Base-by-base conservation (phyloP, 495 filamentous ascomycete species). In the Aspergillus indologenus region DNA sequence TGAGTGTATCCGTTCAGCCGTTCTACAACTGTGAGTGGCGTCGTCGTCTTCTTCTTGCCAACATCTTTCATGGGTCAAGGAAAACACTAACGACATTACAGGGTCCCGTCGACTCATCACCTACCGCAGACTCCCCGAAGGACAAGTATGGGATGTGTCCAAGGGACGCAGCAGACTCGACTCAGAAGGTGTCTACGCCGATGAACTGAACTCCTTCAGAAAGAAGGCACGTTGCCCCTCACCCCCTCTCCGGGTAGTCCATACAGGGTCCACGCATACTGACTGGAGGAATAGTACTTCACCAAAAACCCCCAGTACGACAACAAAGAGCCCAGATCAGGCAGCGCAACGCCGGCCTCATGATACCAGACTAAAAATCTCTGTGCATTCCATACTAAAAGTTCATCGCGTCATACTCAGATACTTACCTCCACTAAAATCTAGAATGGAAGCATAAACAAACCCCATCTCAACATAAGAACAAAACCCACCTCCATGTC, bases 61-160 rank as follows among this genome's bases (percentile, higher is more conserved):
- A 22, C 58, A 53, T 15, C 50, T 45, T 65, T 4, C 6, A 9
- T 15, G 7, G 12, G 21, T 1, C 14, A 29, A 31, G 4, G 14
- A 1, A 21, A 20, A 7, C 40, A 44, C 22, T 60, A 42, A 60
- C 40, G 2, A 40, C 23, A 14, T 0, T 44, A 5, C 46, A 91
- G 88, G 92, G 93, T 90, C 91, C 42, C 85, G 93, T 53, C 82
- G 88, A 51, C 78, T 98, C 22, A 87, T 98, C 49, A 95, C 90
- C 0, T 98, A 98, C 68, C 78, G 85, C 15, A 83, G 91, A 53
- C 76, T 89, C 23, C 81, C 85, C 3, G 86, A 88, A 58, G 75
- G 77, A 5, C 76, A 88, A 44, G 71, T 88, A 65, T 70, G 77
- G 64, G 64, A 72, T 71, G 56, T 73, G 53, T 60, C 77, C 52